These are phyloP conservation scores for Candida sphagnicola DNA, from an alignment of 805 yeast species.

Conservation along the genomic window DNA sequence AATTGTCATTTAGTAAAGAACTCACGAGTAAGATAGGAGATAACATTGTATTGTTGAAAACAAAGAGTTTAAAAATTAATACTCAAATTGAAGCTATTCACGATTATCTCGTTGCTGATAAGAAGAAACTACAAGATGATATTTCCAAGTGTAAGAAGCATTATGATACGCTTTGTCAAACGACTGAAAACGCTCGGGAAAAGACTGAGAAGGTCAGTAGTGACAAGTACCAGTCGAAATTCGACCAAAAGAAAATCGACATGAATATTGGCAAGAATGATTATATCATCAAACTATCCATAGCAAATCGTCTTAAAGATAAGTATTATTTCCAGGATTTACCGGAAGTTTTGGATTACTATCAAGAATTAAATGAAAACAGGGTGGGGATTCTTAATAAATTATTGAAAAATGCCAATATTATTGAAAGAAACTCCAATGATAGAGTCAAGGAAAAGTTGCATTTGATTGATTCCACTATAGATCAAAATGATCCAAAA, in stretches of 20 bases:
- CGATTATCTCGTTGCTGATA: slow-evolving; percentile 48
- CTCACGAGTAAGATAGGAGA: slow-evolving; percentile 57
- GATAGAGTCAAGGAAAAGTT: slow-evolving; percentile 49
- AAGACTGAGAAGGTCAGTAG: slow-evolving; percentile 58
- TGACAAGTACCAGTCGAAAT: slow-evolving; percentile 49
- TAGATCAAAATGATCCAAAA: slow-evolving; percentile 65
- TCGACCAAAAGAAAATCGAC: slow-evolving; percentile 60
- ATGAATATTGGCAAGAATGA: slow-evolving; percentile 89
- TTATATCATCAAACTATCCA: slow-evolving; percentile 73
- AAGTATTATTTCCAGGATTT: slow-evolving; percentile 89
- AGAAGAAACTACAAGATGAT: slow-evolving; percentile 50
- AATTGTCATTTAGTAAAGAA: slow-evolving; percentile 54
- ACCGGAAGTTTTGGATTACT: slow-evolving; percentile 82
- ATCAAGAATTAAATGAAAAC: slow-evolving; percentile 80
- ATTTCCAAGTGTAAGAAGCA: slow-evolving; percentile 62
- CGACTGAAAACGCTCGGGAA: slow-evolving; percentile 75
- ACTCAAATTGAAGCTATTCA: slow-evolving; percentile 55
- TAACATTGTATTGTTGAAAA: slow-evolving; percentile 52
- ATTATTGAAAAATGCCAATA: slow-evolving; percentile 57
- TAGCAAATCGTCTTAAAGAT: slow-evolving; percentile 88
- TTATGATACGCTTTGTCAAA: slow-evolving; percentile 79
- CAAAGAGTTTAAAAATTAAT: slow-evolving; percentile 50
- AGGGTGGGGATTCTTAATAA: slow-evolving; percentile 70
- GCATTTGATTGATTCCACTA: slow-evolving; percentile 48
- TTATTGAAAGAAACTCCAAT: slow-evolving; percentile 49